Base-by-base conservation (phyloP, 306 rosid genomes). In the Hylodesmum podocarpum region DNA sequence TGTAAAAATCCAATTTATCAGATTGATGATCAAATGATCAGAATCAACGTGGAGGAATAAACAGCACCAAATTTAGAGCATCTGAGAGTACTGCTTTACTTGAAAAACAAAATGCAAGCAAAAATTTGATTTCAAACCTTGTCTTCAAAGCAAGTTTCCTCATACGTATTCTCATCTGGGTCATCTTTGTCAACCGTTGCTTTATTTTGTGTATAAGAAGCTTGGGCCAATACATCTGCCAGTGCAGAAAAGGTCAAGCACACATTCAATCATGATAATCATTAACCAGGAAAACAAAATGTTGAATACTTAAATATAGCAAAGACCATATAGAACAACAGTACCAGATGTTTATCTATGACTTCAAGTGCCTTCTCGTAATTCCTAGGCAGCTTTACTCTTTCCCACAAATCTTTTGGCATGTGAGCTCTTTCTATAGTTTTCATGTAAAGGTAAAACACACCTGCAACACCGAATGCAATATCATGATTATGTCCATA, bases 381-480 rank as follows among this genome's bases (percentile, higher is more conserved):
- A 86, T 95, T 92, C 76, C 93, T 81, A 4, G 97, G 98, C 39
- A 95, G 85, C 93, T 94, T 92, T 58, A 92, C 91, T 82, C 96
- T 95, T 79, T 95, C 97, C 98, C 97, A 95, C 75, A 94, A 78
- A 62, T 95, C 83, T 67, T 87, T 92, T 2, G 96, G 96, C 96
- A 89, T 86, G 66, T 95, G 98, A 87, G 98, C 97, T 86, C 97
- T 89, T 83, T 94, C 97, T 57, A 91, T 91, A 28, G 97, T 89
- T 87, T 94, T 94, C 98, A 94, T 91, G 76, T 88, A 91, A 47
- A 94, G 98, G 81, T 94, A 90, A 86, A 94, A 94, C 43, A 94
- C 96, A 51, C 98, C 97, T 91, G 87, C 88, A 80, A 21, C 34
- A 85, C 24, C 80, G 44, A 77, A 62, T 3, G 4, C 64, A 84